Conservation (phyloP, 2,329 filamentous ascomycete genomes). For the Colletotrichum kahawae region DNA sequence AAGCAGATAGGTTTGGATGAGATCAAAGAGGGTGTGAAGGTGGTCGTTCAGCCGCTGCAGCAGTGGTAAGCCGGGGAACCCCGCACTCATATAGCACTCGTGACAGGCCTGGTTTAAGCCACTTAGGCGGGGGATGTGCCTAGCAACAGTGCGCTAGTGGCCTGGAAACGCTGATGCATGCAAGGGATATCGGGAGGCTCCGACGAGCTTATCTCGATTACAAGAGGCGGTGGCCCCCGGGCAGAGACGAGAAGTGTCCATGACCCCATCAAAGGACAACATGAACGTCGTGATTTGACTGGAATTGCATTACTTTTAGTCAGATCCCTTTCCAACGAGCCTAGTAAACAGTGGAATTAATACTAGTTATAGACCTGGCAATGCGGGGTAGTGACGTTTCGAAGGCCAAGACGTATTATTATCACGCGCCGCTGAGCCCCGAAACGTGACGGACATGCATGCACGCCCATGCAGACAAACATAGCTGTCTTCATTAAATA, state of each 20-base stretch:
- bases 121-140: neutral
- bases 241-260: neutral
- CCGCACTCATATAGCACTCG: neutral
- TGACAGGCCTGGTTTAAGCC: neutral
- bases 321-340: neutral
- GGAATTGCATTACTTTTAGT: neutral
- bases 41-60: neutral
- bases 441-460: neutral
- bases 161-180: neutral
- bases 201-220: neutral
- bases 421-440: neutral
- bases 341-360: neutral
- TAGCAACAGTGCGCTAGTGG: neutral
- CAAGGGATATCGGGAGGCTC: neutral
- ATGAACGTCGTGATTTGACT: neutral
- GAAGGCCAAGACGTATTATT: neutral
- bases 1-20: neutral
- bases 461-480: neutral
- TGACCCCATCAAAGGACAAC: neutral
- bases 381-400: neutral
- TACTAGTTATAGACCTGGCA: neutral
- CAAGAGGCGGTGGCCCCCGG: neutral
- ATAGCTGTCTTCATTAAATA: neutral
- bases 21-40: neutral
- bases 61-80: neutral